These are phyloP conservation scores for Flaveria sonorensis DNA, from an alignment of 129 eudicot genomes.

Conservation along the genomic window DNA sequence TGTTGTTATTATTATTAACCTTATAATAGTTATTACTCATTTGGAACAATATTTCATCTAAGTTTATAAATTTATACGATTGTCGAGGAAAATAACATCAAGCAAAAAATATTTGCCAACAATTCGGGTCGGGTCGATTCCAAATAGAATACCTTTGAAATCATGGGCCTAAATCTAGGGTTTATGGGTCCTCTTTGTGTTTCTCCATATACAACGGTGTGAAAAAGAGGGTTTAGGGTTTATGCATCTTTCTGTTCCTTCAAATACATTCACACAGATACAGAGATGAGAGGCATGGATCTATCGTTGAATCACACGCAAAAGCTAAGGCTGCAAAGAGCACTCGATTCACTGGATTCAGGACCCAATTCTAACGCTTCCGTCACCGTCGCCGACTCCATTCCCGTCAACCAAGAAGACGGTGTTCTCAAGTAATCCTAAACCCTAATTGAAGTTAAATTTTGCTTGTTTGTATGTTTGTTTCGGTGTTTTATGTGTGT, in stretches of 20 bases:
- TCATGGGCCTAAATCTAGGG: too few relatives aligned
- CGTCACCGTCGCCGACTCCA: constrained; percentile 82
- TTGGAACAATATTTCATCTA: too few relatives aligned
- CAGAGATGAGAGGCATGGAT: constrained; percentile 69
- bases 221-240: constrained; percentile 26
- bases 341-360: constrained; percentile 60
- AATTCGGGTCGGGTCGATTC: too few relatives aligned
- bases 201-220: background rate
- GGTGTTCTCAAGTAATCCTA: constrained; percentile 75
- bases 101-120: too few relatives aligned
- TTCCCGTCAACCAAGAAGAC: constrained; percentile 80
- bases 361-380: constrained; percentile 61
- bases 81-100: too few relatives aligned
- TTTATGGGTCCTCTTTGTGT: too few relatives aligned
- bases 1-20: too few relatives aligned
- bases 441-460: background rate
- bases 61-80: too few relatives aligned
- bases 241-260: background rate
- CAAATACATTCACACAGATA: background rate
- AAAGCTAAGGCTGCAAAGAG: constrained; percentile 63
- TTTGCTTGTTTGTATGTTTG: background rate
- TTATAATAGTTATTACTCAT: too few relatives aligned
- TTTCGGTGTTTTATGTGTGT: background rate
- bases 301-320: constrained; percentile 73
- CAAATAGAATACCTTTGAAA: too few relatives aligned